Base-by-base conservation (phyloP, 2,329 filamentous ascomycete species). In the Talaromyces amestolkiae region DNA sequence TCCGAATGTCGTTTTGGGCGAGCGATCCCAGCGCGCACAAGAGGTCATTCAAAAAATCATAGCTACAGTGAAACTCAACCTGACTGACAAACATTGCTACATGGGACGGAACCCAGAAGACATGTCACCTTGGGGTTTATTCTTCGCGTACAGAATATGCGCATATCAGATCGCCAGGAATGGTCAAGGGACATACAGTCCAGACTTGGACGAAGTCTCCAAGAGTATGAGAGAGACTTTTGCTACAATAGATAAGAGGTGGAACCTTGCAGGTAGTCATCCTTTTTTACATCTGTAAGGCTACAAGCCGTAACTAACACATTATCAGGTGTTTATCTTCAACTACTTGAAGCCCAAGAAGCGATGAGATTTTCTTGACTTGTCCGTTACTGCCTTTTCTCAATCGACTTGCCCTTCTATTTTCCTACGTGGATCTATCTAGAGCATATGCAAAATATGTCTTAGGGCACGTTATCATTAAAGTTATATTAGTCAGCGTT, bases 101-200 rank as follows among this genome's bases (percentile, higher is more conserved):
- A 7, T 68, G 41, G 66, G 65, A 47, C 69, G 69, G 10, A 53
- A 69, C 54, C 68, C 68, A 45, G 70, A 71, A 11, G 59, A 67
- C 39, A 68, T 70, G 35, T 68, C 68, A 4, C 69, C 66, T 43
- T 72, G 71, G 71, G 70, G 70, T 10, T 65, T 72, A 3, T 72
- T 71, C 58, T 71, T 72, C 63, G 67, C 69, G 7, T 71, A 72
- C 47, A 67, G 69, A 11, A 61, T 72, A 27, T 71, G 64, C 53
- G 63, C 58, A 19, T 41, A 66, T 24, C 59, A 68, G 61, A 64
- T 70, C 58, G 37, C 43, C 22, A 33, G 3, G 15, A 31, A 31
- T 6, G 45, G 60, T 24, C 17, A n/a, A 17, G 27, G 27, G n/a
- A n/a, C 17, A 15, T 33, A 2, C 15, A 33, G 17, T n/a, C 17